Base-by-base conservation (phyloP, 371 early-diverging fungal species). In the Lichtheimia ornata region DNA sequence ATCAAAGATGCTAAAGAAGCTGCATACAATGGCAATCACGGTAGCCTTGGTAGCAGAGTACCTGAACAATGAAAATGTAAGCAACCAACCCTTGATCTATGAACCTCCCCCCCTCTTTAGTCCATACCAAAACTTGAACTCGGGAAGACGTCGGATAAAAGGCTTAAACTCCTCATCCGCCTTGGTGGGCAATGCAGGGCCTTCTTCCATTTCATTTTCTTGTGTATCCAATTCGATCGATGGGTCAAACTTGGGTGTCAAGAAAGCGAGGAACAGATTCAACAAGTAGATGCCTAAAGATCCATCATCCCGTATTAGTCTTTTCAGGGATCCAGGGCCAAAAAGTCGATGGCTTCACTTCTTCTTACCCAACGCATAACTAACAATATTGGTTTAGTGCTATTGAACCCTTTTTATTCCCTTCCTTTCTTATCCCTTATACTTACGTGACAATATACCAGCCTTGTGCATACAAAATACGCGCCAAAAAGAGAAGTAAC, bases 101-200 rank as follows among this genome's bases (percentile, higher is more conserved):
- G 1, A 22, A 1, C 41, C 41, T 24, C 35, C 28, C 28, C 4
- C 13, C n/a, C 40, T 59, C 30, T 52, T 25, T 12, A 12, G 20
- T 2, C 30, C 76, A 65, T 83, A 90, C 99, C 99, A 99, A 74
- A 97, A 99, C 73, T 97, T 97, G 84, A 98, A 99, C 81, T 99
- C 99, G n/a, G 99, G 99, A 50, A 99, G 82, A 64, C 98, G 84
- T 67, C 99, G 84, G 59, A 99, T 94, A 76, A 99, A 99, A 4
- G 99, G 99, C 55, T 90, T 85, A 69, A 99, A 99, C 78, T 99
- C 99, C 62, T 99, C 98, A 65, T 97, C 97, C 5, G 80, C 85
- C 58, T 89, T 88, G 30, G 85, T 88, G 2, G 98, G 98, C 66
- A 98, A 74, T 45, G 86, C 74, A 7, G 89, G 88, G 0, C 86